Percentiles rank a stretch among this genome's conserved stretches.
These are phyloP conservation scores for Skeletonema tropicum DNA, from an alignment of 108 stramenopile species.

Conservation along the genomic window DNA sequence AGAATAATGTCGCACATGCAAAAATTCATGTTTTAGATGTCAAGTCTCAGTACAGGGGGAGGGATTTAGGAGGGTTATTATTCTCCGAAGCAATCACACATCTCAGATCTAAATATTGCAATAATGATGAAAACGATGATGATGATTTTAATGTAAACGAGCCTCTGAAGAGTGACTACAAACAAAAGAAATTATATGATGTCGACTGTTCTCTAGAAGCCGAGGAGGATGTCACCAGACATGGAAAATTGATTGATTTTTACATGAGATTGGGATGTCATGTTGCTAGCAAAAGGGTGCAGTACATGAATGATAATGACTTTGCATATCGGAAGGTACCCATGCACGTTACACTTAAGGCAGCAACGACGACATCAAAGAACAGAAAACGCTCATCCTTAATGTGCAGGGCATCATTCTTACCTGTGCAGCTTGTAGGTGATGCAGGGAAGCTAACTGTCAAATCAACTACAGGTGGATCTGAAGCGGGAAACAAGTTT, in stretches of 20 bases:
- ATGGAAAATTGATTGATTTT: slow-evolving; percentile 63
- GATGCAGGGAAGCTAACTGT: slow-evolving; percentile 31
- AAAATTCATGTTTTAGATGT: slow-evolving; percentile 70
- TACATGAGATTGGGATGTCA: slow-evolving; percentile 63
- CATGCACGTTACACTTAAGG: slow-evolving; percentile 51
- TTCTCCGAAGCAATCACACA: slow-evolving; percentile 54
- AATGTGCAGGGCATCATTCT: slow-evolving; percentile 23
- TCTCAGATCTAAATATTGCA: slow-evolving; percentile 42
- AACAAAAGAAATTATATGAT: slow-evolving; percentile 24
- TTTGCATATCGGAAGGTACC: slow-evolving; percentile 69
- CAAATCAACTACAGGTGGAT: neutral
- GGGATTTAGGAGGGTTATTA: slow-evolving; percentile 66
- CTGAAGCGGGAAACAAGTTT: slow-evolving; percentile 9
- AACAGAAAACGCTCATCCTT: neutral
- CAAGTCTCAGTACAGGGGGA: slow-evolving; percentile 60
- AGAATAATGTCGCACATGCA: slow-evolving; percentile 37
- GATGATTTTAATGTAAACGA: neutral
- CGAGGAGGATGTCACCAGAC: slow-evolving; percentile 66
- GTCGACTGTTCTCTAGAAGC: slow-evolving; percentile 58
- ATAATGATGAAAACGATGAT: slow-evolving; percentile 38
- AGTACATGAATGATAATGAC: slow-evolving; percentile 73
- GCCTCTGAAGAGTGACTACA: neutral
- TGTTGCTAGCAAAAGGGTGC: slow-evolving; percentile 51
- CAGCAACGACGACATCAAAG: neutral
- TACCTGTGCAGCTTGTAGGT: slow-evolving; percentile 43